phyloP scores from a whole-genome alignment of 2,329 filamentous ascomycete species.

The Chaetoscypha palmicola region DNA sequence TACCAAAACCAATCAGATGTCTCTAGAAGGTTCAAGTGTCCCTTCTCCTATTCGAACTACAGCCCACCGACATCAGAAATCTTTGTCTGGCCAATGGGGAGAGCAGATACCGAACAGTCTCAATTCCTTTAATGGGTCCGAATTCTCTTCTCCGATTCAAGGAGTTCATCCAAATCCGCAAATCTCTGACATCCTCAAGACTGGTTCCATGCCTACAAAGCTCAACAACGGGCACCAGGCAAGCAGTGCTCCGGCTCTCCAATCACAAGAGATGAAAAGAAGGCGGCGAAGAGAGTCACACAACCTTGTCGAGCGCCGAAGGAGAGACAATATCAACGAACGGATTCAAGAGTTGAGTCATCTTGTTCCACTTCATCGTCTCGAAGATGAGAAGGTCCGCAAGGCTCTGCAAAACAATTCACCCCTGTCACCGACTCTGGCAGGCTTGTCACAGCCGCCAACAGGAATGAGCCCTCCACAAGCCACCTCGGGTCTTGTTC shows the following conservation, averaged over 20 bases:
- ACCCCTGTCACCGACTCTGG: slow-evolving; percentile 75
- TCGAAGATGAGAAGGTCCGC: slow-evolving; percentile 95
- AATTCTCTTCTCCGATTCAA: slow-evolving; percentile 75
- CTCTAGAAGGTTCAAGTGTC: slow-evolving; percentile 64
- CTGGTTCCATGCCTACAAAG: slow-evolving; percentile 86
- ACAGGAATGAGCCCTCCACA: slow-evolving; percentile 56
- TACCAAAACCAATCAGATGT: slow-evolving; percentile 67
- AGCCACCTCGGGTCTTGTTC: slow-evolving; percentile 82
- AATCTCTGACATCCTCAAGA: slow-evolving; percentile 84
- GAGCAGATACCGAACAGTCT: slow-evolving; percentile 75
- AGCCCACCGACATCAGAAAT: slow-evolving; percentile 65
- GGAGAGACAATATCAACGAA: slow-evolving; percentile 97
- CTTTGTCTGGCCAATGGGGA: slow-evolving; percentile 82
- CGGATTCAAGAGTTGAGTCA: slow-evolving; percentile 94
- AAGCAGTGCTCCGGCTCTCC: slow-evolving; percentile 36
- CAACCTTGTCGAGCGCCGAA: slow-evolving; percentile 89
- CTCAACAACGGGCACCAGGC: slow-evolving; percentile 43
- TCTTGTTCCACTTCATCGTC: slow-evolving; percentile 81
- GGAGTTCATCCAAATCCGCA: slow-evolving; percentile 60
- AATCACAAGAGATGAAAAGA: slow-evolving; percentile 89
- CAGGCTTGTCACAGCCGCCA: slow-evolving; percentile 48
- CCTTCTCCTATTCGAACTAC: slow-evolving; percentile 67
- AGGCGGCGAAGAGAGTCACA: slow-evolving; percentile 88
- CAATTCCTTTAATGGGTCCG: slow-evolving; percentile 81
- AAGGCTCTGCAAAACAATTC: slow-evolving; percentile 93